Conservation (phyloP, 2,329 filamentous ascomycete species). For the Xylaria sp. region DNA sequence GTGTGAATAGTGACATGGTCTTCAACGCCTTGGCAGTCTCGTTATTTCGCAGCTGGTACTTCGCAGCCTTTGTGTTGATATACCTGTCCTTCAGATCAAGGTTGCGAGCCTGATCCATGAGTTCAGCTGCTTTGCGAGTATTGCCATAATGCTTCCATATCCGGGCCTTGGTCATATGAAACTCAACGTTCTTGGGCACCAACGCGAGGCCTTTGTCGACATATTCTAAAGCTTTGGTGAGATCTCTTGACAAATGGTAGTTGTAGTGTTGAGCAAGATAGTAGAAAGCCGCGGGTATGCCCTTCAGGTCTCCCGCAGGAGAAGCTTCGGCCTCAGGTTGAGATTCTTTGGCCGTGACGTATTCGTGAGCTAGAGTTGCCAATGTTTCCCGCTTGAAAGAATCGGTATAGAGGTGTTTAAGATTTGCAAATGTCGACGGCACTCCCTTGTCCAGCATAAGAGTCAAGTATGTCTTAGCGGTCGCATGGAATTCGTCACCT, state of each 20-base stretch:
- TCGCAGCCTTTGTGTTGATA: constrained; percentile 97
- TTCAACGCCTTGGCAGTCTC: constrained; percentile 80
- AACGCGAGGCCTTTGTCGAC: constrained; percentile 79
- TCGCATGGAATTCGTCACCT: constrained; percentile 74
- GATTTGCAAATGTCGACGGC: constrained; percentile 91
- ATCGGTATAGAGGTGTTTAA: constrained; percentile 87
- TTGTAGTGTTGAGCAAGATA: constrained; percentile 98
- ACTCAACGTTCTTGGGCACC: constrained; percentile 78
- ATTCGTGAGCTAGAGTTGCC: constrained; percentile 70
- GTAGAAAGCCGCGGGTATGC: constrained; percentile 76
- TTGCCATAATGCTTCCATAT: constrained; percentile 91
- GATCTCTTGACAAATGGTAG: constrained; percentile 79
- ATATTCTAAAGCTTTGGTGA: constrained; percentile 73
- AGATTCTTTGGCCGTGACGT: constrained; percentile 53
- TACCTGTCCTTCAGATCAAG: constrained; percentile 89
- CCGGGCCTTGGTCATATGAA: constrained; percentile 89
- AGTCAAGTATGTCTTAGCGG: constrained; percentile 73
- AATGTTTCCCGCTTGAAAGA: constrained; percentile 71
- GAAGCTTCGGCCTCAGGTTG: constrained; percentile 39
- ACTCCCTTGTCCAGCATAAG: constrained; percentile 88
- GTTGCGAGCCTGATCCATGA: constrained; percentile 81
- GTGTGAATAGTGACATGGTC: constrained; percentile 90
- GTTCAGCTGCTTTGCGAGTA: constrained; percentile 69
- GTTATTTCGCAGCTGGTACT: constrained; percentile 91
- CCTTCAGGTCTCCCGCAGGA: constrained; percentile 48